Evolutionary conservation across 352 stramenopile species (phyloP), one percentile per base, ranked within the genome.

Genomic region (Thraustotheca clavata): DNA sequence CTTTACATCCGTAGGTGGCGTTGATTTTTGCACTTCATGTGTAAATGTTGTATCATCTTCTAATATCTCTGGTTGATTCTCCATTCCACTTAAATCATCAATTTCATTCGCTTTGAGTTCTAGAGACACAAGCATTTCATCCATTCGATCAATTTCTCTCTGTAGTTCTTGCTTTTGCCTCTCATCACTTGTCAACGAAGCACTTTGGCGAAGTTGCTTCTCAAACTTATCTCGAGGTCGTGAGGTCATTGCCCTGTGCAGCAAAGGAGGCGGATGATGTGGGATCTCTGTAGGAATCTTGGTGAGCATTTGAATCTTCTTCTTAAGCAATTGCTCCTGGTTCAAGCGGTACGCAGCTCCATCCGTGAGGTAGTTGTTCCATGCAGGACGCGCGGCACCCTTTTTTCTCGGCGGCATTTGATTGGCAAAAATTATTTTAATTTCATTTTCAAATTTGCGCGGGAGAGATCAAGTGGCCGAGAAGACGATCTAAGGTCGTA

Each of bases 281-380:
- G 50, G 50, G 34, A 65, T 20, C 18, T 65, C 57, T 8, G 57
- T 65, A 31, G 57, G 57, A 46, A 65, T 65, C 38, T 65, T 65
- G n/a, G 57, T 65, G 27, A 65, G 57, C 57, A 65, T 55, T 54
- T 65, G 57, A 24, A 65, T 65, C 27, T 35, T 27, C 32, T 65
- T 65, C 39, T 65, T 43, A 4, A 65, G 38, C 1, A 29, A 9
- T 33, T 65, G 57, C 31, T 65, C 57, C 32, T 54, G 57, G 57
- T 54, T 65, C 16, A 65, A 33, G 31, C 57, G 57, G 38, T 65
- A 65, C 18, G 35, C 33, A 33, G 57, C 46, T 20, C 27, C 26
- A 27, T 65, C 57, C 1, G 57, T 65, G 35, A 65, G 39, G 57
- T 65, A 65, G 33, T 39, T 46, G 18, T 65, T 65, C 57, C 57